Conservation (phyloP, 2,329 filamentous ascomycete species). For the Diplodia corticola region DNA sequence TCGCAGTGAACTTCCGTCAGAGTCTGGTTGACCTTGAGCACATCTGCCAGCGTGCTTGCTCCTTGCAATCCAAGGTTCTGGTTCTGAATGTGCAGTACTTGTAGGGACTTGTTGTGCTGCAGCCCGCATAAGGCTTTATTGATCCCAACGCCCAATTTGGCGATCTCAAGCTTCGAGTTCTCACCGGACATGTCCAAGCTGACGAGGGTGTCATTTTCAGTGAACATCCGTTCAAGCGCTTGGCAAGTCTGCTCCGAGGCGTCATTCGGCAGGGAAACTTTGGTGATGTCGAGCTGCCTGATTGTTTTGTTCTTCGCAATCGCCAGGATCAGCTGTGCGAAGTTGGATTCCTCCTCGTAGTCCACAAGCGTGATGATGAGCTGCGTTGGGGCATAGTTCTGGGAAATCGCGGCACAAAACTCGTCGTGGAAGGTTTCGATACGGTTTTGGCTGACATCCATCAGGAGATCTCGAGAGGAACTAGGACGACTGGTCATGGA, state of each 20-base stretch:
- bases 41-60: constrained; percentile 67
- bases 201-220: constrained; percentile 65
- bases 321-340: constrained; percentile 63
- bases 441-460: constrained; percentile 66
- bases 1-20: constrained; percentile 68
- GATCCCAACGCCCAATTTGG: constrained; percentile 67
- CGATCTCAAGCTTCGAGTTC: constrained; percentile 69
- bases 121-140: constrained; percentile 66
- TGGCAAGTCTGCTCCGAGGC: constrained; percentile 67
- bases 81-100: constrained; percentile 63
- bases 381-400: constrained; percentile 59
- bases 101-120: constrained; percentile 63
- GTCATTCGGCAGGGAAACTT: constrained; percentile 68
- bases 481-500: constrained; percentile 58
- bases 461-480: constrained; percentile 58
- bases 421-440: constrained; percentile 55
- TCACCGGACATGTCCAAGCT: constrained; percentile 71
- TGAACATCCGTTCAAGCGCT: constrained; percentile 63
- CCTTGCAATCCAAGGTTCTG: constrained; percentile 70
- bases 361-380: constrained; percentile 69
- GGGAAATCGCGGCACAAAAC: constrained; percentile 54
- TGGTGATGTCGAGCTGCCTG: constrained; percentile 66
- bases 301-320: constrained; percentile 64
- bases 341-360: constrained; percentile 65
- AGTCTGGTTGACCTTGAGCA: constrained; percentile 63